Evolutionary conservation across 2,329 filamentous ascomycete species (phyloP).

Genomic region (Hymenoscyphus salicellus): DNA sequence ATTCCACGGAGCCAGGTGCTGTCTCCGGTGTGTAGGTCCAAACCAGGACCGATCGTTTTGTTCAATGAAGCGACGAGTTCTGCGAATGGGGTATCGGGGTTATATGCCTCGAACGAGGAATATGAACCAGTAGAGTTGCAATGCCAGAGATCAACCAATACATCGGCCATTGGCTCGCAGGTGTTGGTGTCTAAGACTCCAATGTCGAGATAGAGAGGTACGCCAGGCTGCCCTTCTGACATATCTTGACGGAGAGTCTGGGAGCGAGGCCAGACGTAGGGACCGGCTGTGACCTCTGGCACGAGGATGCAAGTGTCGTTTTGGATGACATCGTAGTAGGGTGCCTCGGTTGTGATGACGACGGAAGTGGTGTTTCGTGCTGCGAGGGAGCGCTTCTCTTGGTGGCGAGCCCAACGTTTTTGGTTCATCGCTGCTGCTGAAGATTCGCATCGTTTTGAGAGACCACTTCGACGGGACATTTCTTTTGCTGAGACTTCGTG

Average conservation of each 20-base stretch:
- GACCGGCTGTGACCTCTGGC: constrained; percentile 52
- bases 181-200: constrained; percentile 53
- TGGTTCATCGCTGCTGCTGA: constrained; percentile 17
- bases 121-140: constrained; percentile 34
- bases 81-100: constrained; percentile 31
- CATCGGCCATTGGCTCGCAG: constrained; percentile 48
- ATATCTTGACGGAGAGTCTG: constrained; percentile 45
- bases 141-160: constrained; percentile 48
- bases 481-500: not conserved
- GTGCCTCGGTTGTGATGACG: constrained; percentile 3
- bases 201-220: constrained; percentile 48
- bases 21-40: constrained; percentile 32
- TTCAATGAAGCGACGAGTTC: constrained; percentile 35
- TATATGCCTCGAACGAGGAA: constrained; percentile 30
- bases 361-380: constrained; percentile 12
- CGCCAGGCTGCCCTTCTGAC: constrained; percentile 45
- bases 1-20: constrained; percentile 43
- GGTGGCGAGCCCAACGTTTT: constrained; percentile 14
- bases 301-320: constrained; percentile 48
- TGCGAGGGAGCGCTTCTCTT: constrained; percentile 16
- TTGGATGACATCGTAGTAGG: constrained; percentile 26
- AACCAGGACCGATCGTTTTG: constrained; percentile 22
- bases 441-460: constrained; percentile 1
- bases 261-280: constrained; percentile 48
- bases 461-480: not conserved